phyloP scores from a whole-genome alignment of 805 yeast genomes.

The Saturnispora silvae region DNA sequence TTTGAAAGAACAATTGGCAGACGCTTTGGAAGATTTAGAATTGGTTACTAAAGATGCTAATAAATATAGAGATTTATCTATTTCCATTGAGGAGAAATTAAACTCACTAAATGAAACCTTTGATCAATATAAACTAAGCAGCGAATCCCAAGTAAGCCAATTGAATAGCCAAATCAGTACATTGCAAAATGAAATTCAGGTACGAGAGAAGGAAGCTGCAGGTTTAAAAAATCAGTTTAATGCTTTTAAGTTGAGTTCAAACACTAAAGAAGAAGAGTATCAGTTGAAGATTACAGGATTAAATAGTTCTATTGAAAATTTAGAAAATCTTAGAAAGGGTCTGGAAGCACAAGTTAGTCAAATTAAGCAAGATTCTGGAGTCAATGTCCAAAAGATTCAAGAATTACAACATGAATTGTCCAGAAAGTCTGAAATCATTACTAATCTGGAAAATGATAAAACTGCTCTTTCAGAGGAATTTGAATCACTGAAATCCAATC shows the following conservation, averaged over 20 bases:
- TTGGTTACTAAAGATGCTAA: constrained; percentile 46
- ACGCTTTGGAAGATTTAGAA: constrained; percentile 42
- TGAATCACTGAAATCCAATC: constrained; percentile 9
- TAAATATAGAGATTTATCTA: constrained; percentile 54
- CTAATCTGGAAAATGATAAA: constrained; percentile 13
- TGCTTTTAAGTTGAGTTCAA: constrained; percentile 10
- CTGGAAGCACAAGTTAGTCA: constrained; percentile 24
- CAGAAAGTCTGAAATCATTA: constrained; percentile 20
- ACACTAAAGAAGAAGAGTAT: constrained; percentile 8
- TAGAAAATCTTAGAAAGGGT: constrained; percentile 20
- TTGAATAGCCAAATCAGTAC: constrained; percentile 11
- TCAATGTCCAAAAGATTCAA: constrained; percentile 16
- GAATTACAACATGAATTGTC: constrained; percentile 16
- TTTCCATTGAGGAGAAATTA: constrained; percentile 58
- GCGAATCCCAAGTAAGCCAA: constrained; percentile 15
- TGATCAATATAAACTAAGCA: constrained; percentile 32
- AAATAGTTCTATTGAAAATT: constrained; percentile 16
- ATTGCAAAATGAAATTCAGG: constrained; percentile 10
- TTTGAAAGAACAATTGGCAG: constrained; percentile 25
- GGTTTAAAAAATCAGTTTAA: constrained; percentile 12
- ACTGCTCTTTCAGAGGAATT: constrained; percentile 10
- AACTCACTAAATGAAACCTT: constrained; percentile 42
- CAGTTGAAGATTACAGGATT: constrained; percentile 18
- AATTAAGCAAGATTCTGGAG: constrained; percentile 24
- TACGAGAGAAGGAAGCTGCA: constrained; percentile 11